Base-by-base conservation (phyloP, 2,329 filamentous ascomycete species). In the Zopfia rhizophila region DNA sequence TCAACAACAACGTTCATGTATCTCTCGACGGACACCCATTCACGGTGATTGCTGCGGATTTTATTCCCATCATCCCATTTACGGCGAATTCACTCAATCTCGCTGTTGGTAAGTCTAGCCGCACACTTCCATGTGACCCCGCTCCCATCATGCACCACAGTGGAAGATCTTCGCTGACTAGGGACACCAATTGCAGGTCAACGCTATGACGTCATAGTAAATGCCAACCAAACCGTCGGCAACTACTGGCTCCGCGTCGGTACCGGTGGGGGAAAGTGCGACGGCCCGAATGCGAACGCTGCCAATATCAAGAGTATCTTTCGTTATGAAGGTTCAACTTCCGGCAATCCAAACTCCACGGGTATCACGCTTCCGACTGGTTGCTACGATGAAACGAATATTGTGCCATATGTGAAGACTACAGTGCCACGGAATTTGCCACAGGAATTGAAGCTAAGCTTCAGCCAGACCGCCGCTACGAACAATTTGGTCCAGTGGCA, bases 1-100 rank as follows among this genome's bases (percentile, higher is more conserved):
- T 71, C 29, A 71, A 75, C 55, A 69, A 64, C 21, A 60, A 59
- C 48, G 66, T 73, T 45, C 62, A 69, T 30, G 67, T 75, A 18
- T 60, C 61, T 4, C 56, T 75, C 17, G 73, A 76, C 43, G 64
- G 66, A 7, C 76, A 79, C 44, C 55, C 60, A 5, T 71, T 79
- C 42, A 69, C 69, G 7, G 74, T 79, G 29, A 71, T 79, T 30
- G 66, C 72, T 2, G 62, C 69, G 2, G 76, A 78, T 39, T 72
- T 77, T 29, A 67, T 74, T 5, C 75, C 76, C 1, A 69, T 78
- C 38, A 63, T 68, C 21, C 76, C 75, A 3, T 76, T 72, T 48
- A 58, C 52, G 23, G 68, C 73, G 1, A 56, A 64, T 8, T 67
- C 64, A 3, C 45, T 76, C 6, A 52, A 55, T 19, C 63, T 76